These are phyloP conservation scores for Tricharina praecox DNA, from an alignment of 495 filamentous ascomycete genomes.

Conservation along the genomic window DNA sequence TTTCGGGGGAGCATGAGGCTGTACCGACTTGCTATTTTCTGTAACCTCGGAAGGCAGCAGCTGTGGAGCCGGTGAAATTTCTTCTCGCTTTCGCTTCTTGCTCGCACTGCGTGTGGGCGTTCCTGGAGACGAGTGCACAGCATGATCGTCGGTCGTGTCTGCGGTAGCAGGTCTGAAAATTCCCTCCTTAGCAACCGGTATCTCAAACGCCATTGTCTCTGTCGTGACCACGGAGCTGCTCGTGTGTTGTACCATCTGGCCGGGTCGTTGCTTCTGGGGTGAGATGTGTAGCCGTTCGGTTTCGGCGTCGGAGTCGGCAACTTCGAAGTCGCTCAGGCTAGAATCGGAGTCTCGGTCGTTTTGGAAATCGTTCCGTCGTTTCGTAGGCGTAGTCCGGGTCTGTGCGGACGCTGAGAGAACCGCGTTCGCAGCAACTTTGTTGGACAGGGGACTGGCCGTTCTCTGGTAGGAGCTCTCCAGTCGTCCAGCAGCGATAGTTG, in stretches of 20 bases:
- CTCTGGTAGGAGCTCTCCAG: slow-evolving; percentile 17
- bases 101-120: no score
- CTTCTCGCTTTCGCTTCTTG: slow-evolving; percentile 30
- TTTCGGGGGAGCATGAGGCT: no score
- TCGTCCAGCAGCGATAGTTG: slow-evolving; percentile 14
- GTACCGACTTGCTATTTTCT: no score
- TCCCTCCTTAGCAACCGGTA: slow-evolving; percentile 6
- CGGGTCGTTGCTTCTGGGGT: slow-evolving; percentile 46
- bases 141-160: not conserved
- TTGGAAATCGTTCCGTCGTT: slow-evolving; percentile 23
- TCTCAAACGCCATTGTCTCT: slow-evolving; percentile 19
- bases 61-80: not conserved
- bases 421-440: slow-evolving; percentile 14
- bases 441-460: slow-evolving; percentile 1
- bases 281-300: slow-evolving; percentile 87
- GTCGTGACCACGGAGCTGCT: slow-evolving; percentile 20
- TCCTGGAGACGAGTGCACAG: not conserved
- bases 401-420: not conserved
- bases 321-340: slow-evolving; percentile 86
- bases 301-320: slow-evolving; percentile 94
- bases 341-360: slow-evolving; percentile 33
- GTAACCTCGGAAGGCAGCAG: no score
- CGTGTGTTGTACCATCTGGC: slow-evolving; percentile 19
- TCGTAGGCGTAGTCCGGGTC: not conserved
- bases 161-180: no score